phyloP scores from a whole-genome alignment of 2,329 filamentous ascomycete genomes.

The Alternaria sp. region DNA sequence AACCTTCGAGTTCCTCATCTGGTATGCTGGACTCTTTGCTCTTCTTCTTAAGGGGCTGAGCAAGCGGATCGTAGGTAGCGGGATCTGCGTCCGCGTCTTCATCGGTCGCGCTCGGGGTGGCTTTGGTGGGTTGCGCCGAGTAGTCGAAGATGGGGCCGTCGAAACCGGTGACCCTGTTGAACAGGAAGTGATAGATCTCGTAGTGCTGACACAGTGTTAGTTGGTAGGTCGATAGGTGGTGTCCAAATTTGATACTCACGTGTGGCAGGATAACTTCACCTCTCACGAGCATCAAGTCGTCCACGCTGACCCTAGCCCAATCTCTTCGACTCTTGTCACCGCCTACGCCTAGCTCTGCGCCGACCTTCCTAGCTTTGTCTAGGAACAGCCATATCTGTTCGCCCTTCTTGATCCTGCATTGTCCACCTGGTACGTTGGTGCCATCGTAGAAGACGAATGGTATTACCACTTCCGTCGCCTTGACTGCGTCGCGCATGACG shows the following conservation, averaged over 20 bases:
- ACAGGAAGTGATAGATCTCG: slow-evolving; percentile 95
- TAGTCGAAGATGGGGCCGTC: slow-evolving; percentile 81
- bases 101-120: slow-evolving; percentile 41
- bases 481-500: slow-evolving; percentile 81
- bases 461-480: slow-evolving; percentile 85
- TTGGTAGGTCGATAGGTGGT: slow-evolving; percentile 13
- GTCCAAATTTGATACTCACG: slow-evolving; percentile 58
- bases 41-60: slow-evolving; percentile 44
- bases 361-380: slow-evolving; percentile 88
- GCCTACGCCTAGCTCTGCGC: slow-evolving; percentile 79
- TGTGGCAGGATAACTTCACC: slow-evolving; percentile 93
- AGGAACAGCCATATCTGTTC: slow-evolving; percentile 93
- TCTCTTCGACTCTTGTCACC: slow-evolving; percentile 72
- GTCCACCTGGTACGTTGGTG: slow-evolving; percentile 83
- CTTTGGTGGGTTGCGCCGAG: slow-evolving; percentile 57
- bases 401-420: slow-evolving; percentile 88
- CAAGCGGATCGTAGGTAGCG: slow-evolving; percentile 51
- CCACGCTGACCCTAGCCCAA: slow-evolving; percentile 93
- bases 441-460: slow-evolving; percentile 98
- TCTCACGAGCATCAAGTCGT: slow-evolving; percentile 91
- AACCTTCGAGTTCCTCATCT: slow-evolving; percentile 71
- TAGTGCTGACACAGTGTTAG: slow-evolving; percentile 72
- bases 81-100: slow-evolving; percentile 26
- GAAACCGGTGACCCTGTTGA: slow-evolving; percentile 82
- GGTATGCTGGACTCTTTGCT: slow-evolving; percentile 45